Conservation (phyloP, 441 rosid species). For the Populus trichocarpa region DNA sequence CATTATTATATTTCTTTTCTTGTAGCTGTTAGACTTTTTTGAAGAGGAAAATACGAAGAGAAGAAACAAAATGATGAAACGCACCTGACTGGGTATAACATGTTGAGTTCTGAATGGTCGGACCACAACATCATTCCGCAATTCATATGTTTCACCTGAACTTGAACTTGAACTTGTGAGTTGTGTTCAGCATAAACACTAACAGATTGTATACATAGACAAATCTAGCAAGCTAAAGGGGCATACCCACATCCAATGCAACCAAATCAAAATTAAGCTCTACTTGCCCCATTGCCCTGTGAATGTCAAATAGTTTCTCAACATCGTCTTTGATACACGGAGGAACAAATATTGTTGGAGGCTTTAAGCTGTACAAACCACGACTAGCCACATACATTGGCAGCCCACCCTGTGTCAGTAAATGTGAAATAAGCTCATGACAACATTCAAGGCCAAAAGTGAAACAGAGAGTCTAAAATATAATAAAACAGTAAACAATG, state of each 20-base stretch:
- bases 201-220: not conserved
- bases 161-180: slow-evolving; percentile 13
- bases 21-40: not conserved
- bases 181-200: slow-evolving; percentile 9
- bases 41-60: not conserved
- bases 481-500: not conserved
- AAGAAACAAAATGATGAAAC: slow-evolving; percentile 4
- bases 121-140: slow-evolving; percentile 78
- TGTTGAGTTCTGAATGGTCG: slow-evolving; percentile 84
- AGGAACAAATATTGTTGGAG: slow-evolving; percentile 83
- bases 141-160: slow-evolving; percentile 89
- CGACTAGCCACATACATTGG: slow-evolving; percentile 95
- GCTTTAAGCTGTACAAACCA: slow-evolving; percentile 81
- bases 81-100: slow-evolving; percentile 89
- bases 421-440: slow-evolving; percentile 11
- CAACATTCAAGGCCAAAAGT: not conserved
- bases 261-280: slow-evolving; percentile 74
- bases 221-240: slow-evolving; percentile 15
- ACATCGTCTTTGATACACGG: slow-evolving; percentile 81
- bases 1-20: not conserved
- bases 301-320: slow-evolving; percentile 70
- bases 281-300: slow-evolving; percentile 71
- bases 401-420: slow-evolving; percentile 61
- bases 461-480: not conserved
- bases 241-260: slow-evolving; percentile 73